These are phyloP conservation scores for Ceratobasidium sp. DNA, from an alignment of 1,284 basidiomycete genomes.

Conservation along the genomic window DNA sequence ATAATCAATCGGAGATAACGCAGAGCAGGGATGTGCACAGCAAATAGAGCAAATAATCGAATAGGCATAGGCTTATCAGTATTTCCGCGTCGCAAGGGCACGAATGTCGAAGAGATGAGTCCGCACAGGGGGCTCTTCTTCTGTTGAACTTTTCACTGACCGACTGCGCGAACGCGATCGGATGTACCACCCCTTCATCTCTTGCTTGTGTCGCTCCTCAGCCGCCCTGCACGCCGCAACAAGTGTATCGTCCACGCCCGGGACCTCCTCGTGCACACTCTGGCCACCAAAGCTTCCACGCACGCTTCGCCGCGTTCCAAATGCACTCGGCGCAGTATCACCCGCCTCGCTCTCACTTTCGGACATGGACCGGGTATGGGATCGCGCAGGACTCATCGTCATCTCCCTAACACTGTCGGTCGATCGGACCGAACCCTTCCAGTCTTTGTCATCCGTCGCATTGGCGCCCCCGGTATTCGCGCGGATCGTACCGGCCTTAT, in stretches of 20 bases:
- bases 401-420: slow-evolving; percentile 41
- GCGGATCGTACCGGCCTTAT: slow-evolving; percentile 76
- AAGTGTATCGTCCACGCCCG: slow-evolving; percentile 72
- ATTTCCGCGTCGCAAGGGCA: slow-evolving; percentile 66
- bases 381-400: slow-evolving; percentile 64
- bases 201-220: slow-evolving; percentile 75
- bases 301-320: slow-evolving; percentile 22
- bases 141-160: slow-evolving; percentile 36
- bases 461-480: slow-evolving; percentile 50
- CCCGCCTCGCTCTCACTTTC: slow-evolving; percentile 70
- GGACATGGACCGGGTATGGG: slow-evolving; percentile 63
- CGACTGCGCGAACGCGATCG: slow-evolving; percentile 33
- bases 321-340: slow-evolving; percentile 46
- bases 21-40: slow-evolving; percentile 28
- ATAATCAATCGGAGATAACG: slow-evolving; percentile 32
- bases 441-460: slow-evolving; percentile 20
- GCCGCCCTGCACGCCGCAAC: slow-evolving; percentile 72
- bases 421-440: slow-evolving; percentile 37
- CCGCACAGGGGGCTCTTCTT: slow-evolving; percentile 58
- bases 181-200: slow-evolving; percentile 78
- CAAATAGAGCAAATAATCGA: slow-evolving; percentile 22
- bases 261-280: slow-evolving; percentile 33
- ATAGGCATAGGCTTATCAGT: slow-evolving; percentile 8
- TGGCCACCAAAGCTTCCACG: slow-evolving; percentile 32
- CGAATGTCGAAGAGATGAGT: slow-evolving; percentile 76